A percentile compares a stretch with the other conserved stretches of the same genome.
phyloP scores from a whole-genome alignment of 2,329 filamentous ascomycete genomes.

The Grosmannia penicillata region DNA sequence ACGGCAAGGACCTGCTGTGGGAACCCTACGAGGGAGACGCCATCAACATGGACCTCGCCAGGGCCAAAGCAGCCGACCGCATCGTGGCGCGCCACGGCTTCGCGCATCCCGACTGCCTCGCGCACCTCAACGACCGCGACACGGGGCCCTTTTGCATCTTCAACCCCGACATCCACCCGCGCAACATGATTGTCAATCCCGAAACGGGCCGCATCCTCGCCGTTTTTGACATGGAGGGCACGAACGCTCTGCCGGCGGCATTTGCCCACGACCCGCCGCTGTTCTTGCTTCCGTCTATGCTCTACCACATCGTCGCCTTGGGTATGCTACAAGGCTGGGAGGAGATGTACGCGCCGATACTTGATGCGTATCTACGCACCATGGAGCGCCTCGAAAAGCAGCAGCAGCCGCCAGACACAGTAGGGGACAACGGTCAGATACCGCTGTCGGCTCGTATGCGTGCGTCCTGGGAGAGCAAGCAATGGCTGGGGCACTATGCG shows the following conservation, averaged over 20 bases:
- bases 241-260: constrained; percentile 23
- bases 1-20: too few relatives aligned
- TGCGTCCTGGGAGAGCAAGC: too few relatives aligned
- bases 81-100: constrained; percentile 21
- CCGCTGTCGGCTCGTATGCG: too few relatives aligned
- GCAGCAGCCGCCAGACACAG: too few relatives aligned
- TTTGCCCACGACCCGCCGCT: constrained; percentile 18
- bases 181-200: constrained; percentile 24
- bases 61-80: constrained; percentile 5
- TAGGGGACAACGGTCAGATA: too few relatives aligned
- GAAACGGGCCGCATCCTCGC: constrained; percentile 20
- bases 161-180: constrained; percentile 22
- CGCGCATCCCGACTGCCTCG: constrained; percentile 17
- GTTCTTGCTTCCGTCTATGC: constrained; percentile 20
- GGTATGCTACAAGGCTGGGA: neutral
- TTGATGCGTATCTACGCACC: neutral
- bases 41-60: constrained; percentile 15
- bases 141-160: constrained; percentile 21
- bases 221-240: constrained; percentile 24
- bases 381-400: too few relatives aligned
- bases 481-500: too few relatives aligned
- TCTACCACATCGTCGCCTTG: neutral
- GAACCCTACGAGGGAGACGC: neutral
- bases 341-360: neutral
- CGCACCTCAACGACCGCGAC: constrained; percentile 8